Evolutionary conservation across 2,329 filamentous ascomycete genomes (phyloP), one percentile per base, ranked within the genome.

Genomic region (Westerdykella ornata): DNA sequence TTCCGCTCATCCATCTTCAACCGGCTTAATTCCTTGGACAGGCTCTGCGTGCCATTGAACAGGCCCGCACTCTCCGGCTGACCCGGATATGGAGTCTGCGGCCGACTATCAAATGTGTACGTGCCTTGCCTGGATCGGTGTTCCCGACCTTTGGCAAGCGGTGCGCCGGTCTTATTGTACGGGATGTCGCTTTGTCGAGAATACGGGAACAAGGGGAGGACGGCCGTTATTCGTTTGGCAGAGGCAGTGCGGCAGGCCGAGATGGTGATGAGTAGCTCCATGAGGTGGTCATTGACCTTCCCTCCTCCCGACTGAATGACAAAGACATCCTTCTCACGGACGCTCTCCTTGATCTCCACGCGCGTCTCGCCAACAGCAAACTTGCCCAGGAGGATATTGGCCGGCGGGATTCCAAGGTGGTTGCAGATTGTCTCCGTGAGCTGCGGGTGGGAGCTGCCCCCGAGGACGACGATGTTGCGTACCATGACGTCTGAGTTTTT

Each of bases 301-400:
- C 88, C 88, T 54, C 87, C 87, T 54, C 88, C 88, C 32, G 88
- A 92, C 69, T 97, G 90, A 59, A 98, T 88, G 64, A 97, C 96
- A 72, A 94, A 98, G 65, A 96, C 92, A 80, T 98, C 92, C 68
- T 98, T 98, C 56, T 87, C 92, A 56, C 92, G 85, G 38, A 98
- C 92, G 12, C 88, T 95, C 68, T 98, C 92, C 66, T 89, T 79
- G 60, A 98, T 94, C 69, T 97, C 92, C 49, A 94, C 90, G 41
- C 90, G 82, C 53, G 86, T 94, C 72, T 97, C 92, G 53, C 92
- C 92, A 39, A 92, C 88, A 22, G 88, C 87, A 72, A 98, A 98
- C 71, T 96, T 96, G 62, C 76, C 79, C 37, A 97, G 80, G 47
- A 89, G 81, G 54, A 90, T 84, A 60, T 88, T 83, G 54, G 88